Base-by-base conservation (phyloP, 1,284 basidiomycete genomes). In the Acaromyces ingoldii region DNA sequence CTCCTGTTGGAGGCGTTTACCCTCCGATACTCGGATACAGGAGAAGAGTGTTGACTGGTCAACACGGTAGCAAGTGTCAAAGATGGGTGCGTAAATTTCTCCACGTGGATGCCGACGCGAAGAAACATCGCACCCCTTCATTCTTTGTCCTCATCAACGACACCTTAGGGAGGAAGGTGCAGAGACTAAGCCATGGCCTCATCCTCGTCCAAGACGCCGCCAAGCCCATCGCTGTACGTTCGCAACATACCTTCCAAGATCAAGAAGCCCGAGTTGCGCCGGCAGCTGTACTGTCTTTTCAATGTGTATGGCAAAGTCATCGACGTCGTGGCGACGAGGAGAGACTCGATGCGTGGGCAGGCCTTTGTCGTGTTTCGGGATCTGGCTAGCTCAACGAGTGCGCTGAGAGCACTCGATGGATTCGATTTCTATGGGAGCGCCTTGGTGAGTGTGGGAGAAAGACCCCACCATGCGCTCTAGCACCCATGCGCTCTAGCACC, bases 341-440 rank as follows among this genome's bases (percentile, higher is more conserved):
- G 81, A 62, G 78, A 82, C 49, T 87, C 85, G 72, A 91, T 91
- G 85, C 84, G 88, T 58, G 93, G 93, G 2, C 92, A 96, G 78
- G 93, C 93, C 1, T 98, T 96, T 76, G 83, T 98, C 67, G 91
- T 95, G 59, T 99, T 96, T 77, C 83, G 84, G 58, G 90, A 92
- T 78, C 83, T 91, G 54, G 83, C 87, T 17, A 82, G 85, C 43
- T 89, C 91, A 50, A 96, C 91, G 10, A 83, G 90, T 31, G 95
- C 92, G 17, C 81, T 95, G 82, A 82, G 91, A 37, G 88, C 86
- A 42, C 86, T 91, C 70, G 85, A 88, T 65, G 91, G 91, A 50
- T 89, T 93, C 81, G 64, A 84, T 17, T 97, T 97, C 79, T 97
- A 96, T 74, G 90, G 91, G 67, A 90, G 88, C 70, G 85, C 86